Percentiles rank a stretch among this genome's conserved stretches.
These are phyloP conservation scores for Aureobasidium sp. DNA, from an alignment of 2,329 filamentous ascomycete species.

Conservation along the genomic window DNA sequence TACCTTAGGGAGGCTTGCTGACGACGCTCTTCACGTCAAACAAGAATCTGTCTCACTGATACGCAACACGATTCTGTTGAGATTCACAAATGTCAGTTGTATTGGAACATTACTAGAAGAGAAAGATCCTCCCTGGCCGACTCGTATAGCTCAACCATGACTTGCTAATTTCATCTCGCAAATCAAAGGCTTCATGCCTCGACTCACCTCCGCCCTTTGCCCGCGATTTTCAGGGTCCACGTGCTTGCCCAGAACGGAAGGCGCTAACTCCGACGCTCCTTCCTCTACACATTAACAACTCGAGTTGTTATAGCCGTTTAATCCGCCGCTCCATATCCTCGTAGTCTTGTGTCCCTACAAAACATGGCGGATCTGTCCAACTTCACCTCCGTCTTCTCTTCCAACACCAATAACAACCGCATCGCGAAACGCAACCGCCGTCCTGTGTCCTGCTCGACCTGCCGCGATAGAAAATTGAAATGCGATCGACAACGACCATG, in stretches of 20 bases:
- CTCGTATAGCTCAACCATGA: neutral
- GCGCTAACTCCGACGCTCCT: neutral
- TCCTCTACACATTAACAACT: neutral
- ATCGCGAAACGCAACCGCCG: constrained; percentile 10
- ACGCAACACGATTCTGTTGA: neutral
- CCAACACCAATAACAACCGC: neutral
- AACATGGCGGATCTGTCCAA: neutral
- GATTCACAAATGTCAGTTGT: neutral
- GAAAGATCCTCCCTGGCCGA: neutral
- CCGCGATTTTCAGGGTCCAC: neutral
- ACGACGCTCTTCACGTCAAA: neutral
- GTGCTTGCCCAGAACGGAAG: neutral
- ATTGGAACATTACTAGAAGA: neutral
- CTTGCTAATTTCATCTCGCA: neutral
- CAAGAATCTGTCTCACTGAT: neutral
- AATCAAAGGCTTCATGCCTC: neutral
- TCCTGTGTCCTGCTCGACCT: neutral
- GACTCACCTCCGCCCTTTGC: neutral
- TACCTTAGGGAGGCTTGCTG: neutral
- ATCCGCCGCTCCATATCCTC: too few species aligned
- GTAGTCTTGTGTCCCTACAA: too few species aligned
- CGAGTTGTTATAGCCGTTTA: neutral
- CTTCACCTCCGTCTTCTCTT: neutral
- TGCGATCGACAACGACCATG: constrained; percentile 10
- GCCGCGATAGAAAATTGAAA: constrained; percentile 1